These are phyloP conservation scores for Lagenidium giganteum DNA, from an alignment of 352 stramenopile genomes.

Conservation along the genomic window DNA sequence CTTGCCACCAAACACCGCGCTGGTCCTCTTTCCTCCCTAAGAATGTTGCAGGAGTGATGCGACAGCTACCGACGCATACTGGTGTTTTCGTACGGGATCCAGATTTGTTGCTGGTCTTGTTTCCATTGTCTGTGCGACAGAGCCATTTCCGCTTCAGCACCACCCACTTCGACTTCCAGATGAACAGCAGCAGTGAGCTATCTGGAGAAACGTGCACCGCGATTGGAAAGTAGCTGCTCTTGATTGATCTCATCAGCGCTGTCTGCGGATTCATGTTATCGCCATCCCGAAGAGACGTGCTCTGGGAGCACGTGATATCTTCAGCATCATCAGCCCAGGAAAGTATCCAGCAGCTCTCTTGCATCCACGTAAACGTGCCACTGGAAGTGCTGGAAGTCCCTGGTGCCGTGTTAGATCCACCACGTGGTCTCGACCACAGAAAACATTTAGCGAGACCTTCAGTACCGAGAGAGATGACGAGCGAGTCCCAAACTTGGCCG, in stretches of 20 bases:
- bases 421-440: slow-evolving; percentile 66
- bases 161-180: slow-evolving; percentile 58
- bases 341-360: slow-evolving; percentile 60
- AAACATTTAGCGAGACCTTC: slow-evolving; percentile 81
- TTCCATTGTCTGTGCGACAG: slow-evolving; percentile 24
- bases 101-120: slow-evolving; percentile 11
- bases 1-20: slow-evolving; percentile 31
- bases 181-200: slow-evolving; percentile 43
- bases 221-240: slow-evolving; percentile 52
- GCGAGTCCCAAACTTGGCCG: slow-evolving; percentile 46
- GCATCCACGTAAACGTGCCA: slow-evolving; percentile 36
- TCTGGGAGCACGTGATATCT: slow-evolving; percentile 70
- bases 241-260: slow-evolving; percentile 60
- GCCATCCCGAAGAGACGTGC: slow-evolving; percentile 47
- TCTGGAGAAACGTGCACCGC: slow-evolving; percentile 41
- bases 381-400: slow-evolving; percentile 14
- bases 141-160: slow-evolving; percentile 65
- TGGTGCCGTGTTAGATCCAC: no score
- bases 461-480: slow-evolving; percentile 69
- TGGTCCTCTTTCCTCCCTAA: slow-evolving; percentile 1
- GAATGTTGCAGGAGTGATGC: slow-evolving; percentile 22
- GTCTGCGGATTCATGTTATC: slow-evolving; percentile 68
- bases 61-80: slow-evolving; percentile 30
- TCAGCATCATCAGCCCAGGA: slow-evolving; percentile 62
- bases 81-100: slow-evolving; percentile 9